Evolutionary conservation across 192 early-diverging fungal genomes (phyloP).

Genomic region (Coemansia sp.): DNA sequence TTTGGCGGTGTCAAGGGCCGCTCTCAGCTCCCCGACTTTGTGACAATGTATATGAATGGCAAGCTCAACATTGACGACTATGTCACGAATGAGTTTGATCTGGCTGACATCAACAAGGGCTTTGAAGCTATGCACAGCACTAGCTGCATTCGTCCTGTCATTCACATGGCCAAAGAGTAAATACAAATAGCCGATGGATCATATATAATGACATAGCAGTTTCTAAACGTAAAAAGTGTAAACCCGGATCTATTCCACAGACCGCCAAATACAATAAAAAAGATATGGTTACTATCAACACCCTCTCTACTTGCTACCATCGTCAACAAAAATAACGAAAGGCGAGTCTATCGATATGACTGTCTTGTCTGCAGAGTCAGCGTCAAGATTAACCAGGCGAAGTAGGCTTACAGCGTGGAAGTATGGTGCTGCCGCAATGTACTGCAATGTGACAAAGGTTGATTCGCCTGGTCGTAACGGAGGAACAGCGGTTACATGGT

Average conservation of each 20-base stretch:
- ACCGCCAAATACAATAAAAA: neutral
- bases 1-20: conserved; percentile 98
- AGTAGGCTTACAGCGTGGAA: conserved; percentile 34
- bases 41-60: conserved; percentile 81
- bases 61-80: conserved; percentile 91
- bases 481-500: conserved; percentile 27
- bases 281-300: neutral
- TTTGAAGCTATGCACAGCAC: conserved; percentile 88
- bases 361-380: conserved; percentile 22
- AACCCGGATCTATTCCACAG: neutral
- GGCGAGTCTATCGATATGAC: conserved; percentile 37
- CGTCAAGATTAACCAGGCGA: conserved; percentile 31
- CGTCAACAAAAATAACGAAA: conserved; percentile 45
- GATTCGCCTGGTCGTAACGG: conserved; percentile 41
- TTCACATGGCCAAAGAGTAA: conserved; percentile 42
- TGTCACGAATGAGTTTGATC: conserved; percentile 77
- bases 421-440: conserved; percentile 43
- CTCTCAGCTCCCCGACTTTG: conserved; percentile 81
- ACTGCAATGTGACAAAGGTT: conserved; percentile 24
- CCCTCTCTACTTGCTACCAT: neutral
- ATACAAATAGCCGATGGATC: neutral
- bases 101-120: conserved; percentile 90
- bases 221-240: neutral
- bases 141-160: conserved; percentile 58
- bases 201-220: neutral